Evolutionary conservation across 75 land plant species (phyloP), one percentile per base, ranked within the genome.

Genomic region (Sequoia sempervirens): DNA sequence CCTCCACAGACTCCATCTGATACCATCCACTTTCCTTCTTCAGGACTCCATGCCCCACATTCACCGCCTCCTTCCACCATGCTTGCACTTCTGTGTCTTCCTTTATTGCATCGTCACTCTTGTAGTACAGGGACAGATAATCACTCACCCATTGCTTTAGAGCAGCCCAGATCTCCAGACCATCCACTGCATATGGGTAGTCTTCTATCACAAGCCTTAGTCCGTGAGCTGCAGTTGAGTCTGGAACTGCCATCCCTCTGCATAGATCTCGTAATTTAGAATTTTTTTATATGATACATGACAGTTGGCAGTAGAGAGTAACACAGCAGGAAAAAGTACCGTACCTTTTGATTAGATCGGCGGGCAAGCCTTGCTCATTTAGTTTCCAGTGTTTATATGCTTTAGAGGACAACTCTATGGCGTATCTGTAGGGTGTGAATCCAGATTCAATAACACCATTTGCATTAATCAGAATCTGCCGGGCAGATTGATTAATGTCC

Each of bases 171-270:
- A 50, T 50, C 53, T 50, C 53, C 15, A 50, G 15, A 13, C 53
- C 53, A 14, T 50, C 53, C 15, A 50, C 53, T 50, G 53, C 53
- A 50, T 50, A 50, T 50, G 53, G 53, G 53, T 50, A 50, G 53
- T 90, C 91, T 52, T 83, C 84, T n/a, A 90, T 87, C 56, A 30
- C 81, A 3, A 80, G 81, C 56, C 32, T 80, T 15, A 80, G n/a
- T 18, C 89, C 89, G 68, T 90, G 88, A 70, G 85, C 83, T 52
- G 91, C 89, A 17, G 85, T 68, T 15, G 89, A 80, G 53, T 90
- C 91, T 53, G 84, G 76, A 32, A 83, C 90, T 10, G 93, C 93
- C 90, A 92, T 92, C 10, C 92, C 92, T 84, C 92, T 90, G 89
- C 76, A 74, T 0, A 68, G 8, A 9, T n/a, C 7, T 68, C 72